Base-by-base conservation (phyloP, 2,329 filamentous ascomycete genomes). In the Amylocarpus encephaloides region DNA sequence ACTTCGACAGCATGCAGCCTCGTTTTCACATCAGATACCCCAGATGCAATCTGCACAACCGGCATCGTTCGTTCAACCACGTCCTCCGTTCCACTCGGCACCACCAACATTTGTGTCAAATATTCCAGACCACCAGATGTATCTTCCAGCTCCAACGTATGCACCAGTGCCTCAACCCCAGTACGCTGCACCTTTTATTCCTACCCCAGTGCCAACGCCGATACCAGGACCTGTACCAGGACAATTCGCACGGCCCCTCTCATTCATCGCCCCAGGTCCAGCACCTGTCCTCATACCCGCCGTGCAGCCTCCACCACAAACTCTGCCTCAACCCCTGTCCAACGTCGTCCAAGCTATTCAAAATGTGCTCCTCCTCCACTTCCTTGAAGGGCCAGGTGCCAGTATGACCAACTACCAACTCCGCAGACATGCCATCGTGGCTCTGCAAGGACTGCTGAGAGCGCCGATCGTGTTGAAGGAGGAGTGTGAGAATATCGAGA, bases 291-390 rank as follows among this genome's bases (percentile, higher is more conserved):
- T 26, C 22, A 26, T 26, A 7, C 22, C 22, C 22, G 22, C 7
- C 7, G 7, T 26, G 22, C 22, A 26, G 7, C 22, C 22, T 26
- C 44, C 44, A 15, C 44, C 19, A 6, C 44, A 30, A n/a, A 1
- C 33, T 4, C 22, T 26, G 4, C 22, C 22, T 4, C 22, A 26
- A 26, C 4, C 4, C 22, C 22, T 26, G 4, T 26, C 22, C 3
- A 33, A 33, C 2, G 22, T 48, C 38, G 39, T 48, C 6, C 29
- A 48, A 22, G n/a, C 34, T 11, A 48, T 48, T 18, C 38, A 39
- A 30, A 43, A 42, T 39, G 12, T 19, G 12, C 40, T 48, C 2
- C 38, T 48, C 38, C 39, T 43, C 16, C 40, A 48, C 18, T 43
- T 48, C 39, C 46, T 48, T 18, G 46, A 48, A 30, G 32, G 39